Percentiles rank a stretch among this genome's conserved stretches.
Evolutionary conservation across 169 alveolate species (phyloP).

Genomic region (Amoebophrya sp.): DNA sequence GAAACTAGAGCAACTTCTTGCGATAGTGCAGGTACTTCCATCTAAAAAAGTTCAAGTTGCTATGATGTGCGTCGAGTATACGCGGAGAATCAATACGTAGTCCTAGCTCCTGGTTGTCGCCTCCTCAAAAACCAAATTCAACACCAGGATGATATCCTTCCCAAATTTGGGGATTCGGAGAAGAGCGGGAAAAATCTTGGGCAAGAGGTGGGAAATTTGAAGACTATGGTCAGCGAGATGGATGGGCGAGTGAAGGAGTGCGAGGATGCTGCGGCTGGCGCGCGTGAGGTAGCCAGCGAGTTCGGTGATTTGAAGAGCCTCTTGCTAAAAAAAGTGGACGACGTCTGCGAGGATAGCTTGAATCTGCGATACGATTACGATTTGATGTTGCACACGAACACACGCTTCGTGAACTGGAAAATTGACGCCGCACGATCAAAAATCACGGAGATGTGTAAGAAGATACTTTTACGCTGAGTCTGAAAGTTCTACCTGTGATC

Average conservation of each 20-base stretch:
- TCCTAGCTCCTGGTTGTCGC: no score
- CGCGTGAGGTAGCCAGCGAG: background rate
- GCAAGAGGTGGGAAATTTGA: background rate
- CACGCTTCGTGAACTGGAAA: conserved; percentile 19
- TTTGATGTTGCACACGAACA: conserved; percentile 2
- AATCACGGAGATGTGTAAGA: conserved; percentile 19
- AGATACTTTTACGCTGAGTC: no score
- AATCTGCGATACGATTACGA: conserved; percentile 17
- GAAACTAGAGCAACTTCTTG: background rate
- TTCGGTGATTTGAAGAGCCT: background rate
- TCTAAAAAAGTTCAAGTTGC: no score
- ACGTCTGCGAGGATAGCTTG: conserved; percentile 16
- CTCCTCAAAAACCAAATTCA: background rate
- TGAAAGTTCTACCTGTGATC: no score
- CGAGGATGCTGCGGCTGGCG: background rate
- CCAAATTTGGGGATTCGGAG: background rate
- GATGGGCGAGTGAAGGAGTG: background rate
- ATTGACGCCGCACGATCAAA: background rate
- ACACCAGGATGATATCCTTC: background rate
- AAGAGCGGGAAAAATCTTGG: background rate
- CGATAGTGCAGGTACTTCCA: background rate
- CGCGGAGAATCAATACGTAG: no score
- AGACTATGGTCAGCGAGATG: background rate
- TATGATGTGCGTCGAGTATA: no score
- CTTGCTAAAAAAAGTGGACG: background rate